Evolutionary conservation across 306 rosid species (phyloP).

Genomic region (Prunus mongolica): DNA sequence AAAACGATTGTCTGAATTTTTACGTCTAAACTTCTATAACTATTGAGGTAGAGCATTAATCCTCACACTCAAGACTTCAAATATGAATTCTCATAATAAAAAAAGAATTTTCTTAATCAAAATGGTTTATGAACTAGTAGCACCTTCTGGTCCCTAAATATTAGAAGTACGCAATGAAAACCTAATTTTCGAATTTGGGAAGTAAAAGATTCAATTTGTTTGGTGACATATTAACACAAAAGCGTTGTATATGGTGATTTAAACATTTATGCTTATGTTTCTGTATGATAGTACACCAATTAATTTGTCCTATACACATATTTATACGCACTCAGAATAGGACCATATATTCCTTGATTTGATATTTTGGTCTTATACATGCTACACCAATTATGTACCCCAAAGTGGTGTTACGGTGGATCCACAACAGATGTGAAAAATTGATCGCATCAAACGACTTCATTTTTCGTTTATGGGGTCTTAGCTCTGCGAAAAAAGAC

Average conservation of each 20-base stretch:
- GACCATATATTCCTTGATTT: slow-evolving; percentile 18
- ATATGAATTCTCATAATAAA: background rate
- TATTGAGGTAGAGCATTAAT: background rate
- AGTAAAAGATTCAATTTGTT: background rate
- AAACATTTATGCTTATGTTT: background rate
- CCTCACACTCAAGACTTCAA: background rate
- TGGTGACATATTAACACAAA: background rate
- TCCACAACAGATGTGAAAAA: slow-evolving; percentile 30
- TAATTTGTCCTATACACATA: slow-evolving; percentile 17
- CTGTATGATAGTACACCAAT: slow-evolving; percentile 31
- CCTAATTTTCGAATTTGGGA: background rate
- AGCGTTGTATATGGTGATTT: background rate
- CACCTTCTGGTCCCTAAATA: background rate
- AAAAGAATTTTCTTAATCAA: background rate
- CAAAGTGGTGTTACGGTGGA: slow-evolving; percentile 28
- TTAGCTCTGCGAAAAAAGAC: too few species aligned
- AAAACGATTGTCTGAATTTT: too few species aligned
- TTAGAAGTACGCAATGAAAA: background rate
- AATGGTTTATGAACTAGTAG: background rate
- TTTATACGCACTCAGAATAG: background rate
- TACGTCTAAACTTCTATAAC: too few species aligned
- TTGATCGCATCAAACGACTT: background rate
- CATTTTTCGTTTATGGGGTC: background rate
- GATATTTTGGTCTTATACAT: slow-evolving; percentile 23
- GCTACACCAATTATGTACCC: slow-evolving; percentile 19